Percentiles rank a stretch among this genome's conserved stretches.
phyloP scores from a whole-genome alignment of 208 protist genomes.

The Phytomonas sp. region DNA sequence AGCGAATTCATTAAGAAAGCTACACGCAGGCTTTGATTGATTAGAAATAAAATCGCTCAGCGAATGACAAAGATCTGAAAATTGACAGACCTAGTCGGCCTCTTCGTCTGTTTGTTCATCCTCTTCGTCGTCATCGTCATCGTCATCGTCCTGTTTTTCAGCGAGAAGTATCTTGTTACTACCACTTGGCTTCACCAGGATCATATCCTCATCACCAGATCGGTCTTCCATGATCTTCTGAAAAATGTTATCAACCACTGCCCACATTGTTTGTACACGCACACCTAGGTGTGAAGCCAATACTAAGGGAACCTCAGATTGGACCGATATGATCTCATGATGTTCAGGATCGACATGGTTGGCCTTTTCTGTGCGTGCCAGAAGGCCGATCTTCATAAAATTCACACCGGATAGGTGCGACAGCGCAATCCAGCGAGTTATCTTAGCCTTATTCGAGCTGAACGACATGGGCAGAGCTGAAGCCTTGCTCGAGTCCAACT shows the following conservation, averaged over 20 bases:
- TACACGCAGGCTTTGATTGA: background rate
- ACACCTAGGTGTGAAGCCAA: conserved; percentile 65
- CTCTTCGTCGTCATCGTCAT: conserved; percentile 57
- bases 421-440: conserved; percentile 80
- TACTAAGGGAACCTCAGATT: conserved; percentile 39
- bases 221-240: conserved; percentile 42
- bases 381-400: conserved; percentile 79
- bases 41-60: background rate
- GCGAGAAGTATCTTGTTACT: conserved; percentile 26
- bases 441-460: conserved; percentile 62
- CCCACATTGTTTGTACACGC: conserved; percentile 70
- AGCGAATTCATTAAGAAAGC: background rate
- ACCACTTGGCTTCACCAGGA: conserved; percentile 63
- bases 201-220: conserved; percentile 28
- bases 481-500: conserved; percentile 36
- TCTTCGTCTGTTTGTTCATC: conserved; percentile 32
- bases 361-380: conserved; percentile 41
- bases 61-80: background rate
- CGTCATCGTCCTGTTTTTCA: conserved; percentile 61
- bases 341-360: conserved; percentile 24
- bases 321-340: conserved; percentile 56
- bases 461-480: conserved; percentile 55
- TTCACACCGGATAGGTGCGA: conserved; percentile 57
- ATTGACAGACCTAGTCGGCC: conserved; percentile 9
- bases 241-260: conserved; percentile 60